A percentile compares a stretch with the other conserved stretches of the same genome.
These are phyloP conservation scores for Lentinula guzmanii DNA, from an alignment of 768 basidiomycete genomes.

Conservation along the genomic window DNA sequence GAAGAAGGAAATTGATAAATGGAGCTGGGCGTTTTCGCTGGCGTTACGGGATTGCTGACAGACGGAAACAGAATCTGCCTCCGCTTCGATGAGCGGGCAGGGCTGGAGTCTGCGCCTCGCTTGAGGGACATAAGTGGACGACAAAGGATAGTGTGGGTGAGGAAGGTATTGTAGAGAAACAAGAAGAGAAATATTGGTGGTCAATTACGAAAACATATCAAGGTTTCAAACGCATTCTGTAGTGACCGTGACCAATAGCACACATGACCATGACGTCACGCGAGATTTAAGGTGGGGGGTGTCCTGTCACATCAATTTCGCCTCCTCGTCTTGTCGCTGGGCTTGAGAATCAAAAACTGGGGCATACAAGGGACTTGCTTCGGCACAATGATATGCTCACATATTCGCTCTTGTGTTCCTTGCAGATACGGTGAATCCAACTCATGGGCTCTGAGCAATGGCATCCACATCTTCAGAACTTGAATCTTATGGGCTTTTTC, in stretches of 20 bases:
- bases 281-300: background rate
- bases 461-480: constrained; percentile 34
- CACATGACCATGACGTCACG: background rate
- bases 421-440: constrained; percentile 47
- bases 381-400: constrained; percentile 46
- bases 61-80: constrained; percentile 1
- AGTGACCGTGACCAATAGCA: background rate
- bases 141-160: too few species aligned
- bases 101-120: background rate
- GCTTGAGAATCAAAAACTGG: constrained; percentile 48
- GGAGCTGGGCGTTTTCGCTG: background rate
- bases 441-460: constrained; percentile 32
- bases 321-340: constrained; percentile 48
- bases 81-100: background rate
- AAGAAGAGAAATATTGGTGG: too few species aligned
- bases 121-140: background rate
- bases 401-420: constrained; percentile 31
- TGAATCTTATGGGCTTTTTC: constrained; percentile 43
- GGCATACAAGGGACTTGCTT: constrained; percentile 44
- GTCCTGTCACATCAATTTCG: constrained; percentile 30
- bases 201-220: background rate
- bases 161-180: too few species aligned
- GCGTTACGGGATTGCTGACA: background rate
- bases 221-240: too few species aligned
- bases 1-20: background rate